Percentiles rank a stretch among this genome's conserved stretches.
phyloP scores from a whole-genome alignment of 2,329 filamentous ascomycete species.

The Byssothecium circinans region DNA sequence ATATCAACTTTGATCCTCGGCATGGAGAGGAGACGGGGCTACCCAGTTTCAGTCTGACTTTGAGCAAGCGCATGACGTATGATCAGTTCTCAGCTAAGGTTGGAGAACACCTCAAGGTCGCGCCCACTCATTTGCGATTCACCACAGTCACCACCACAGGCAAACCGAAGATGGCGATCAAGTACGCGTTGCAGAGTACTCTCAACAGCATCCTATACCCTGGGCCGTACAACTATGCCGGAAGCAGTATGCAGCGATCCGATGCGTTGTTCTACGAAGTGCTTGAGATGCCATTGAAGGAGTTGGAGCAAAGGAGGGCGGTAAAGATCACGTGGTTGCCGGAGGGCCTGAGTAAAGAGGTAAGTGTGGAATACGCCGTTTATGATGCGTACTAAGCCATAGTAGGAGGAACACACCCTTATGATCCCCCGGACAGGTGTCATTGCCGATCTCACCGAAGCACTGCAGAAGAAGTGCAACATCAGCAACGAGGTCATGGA shows the following conservation, averaged over 20 bases:
- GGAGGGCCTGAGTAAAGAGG: conserved; percentile 90
- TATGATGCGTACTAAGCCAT: conserved; percentile 18
- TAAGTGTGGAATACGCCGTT: conserved; percentile 45
- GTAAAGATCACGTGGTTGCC: conserved; percentile 82
- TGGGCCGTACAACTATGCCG: conserved; percentile 68
- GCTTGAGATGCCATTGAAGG: conserved; percentile 88
- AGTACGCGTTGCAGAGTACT: conserved; percentile 70
- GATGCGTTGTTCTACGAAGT: conserved; percentile 92
- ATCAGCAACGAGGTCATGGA: conserved; percentile 74
- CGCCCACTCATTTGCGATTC: conserved; percentile 87
- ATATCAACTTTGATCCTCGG: conserved; percentile 74
- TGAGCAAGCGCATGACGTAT: conserved; percentile 88
- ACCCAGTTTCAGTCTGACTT: conserved; percentile 70
- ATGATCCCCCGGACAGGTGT: conserved; percentile 85
- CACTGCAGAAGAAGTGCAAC: conserved; percentile 77
- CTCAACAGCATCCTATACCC: conserved; percentile 77
- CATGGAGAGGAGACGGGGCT: conserved; percentile 59
- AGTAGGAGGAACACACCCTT: conserved; percentile 74
- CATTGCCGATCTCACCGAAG: conserved; percentile 75
- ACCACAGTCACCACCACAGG: conserved; percentile 81
- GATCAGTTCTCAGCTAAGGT: conserved; percentile 84
- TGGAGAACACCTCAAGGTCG: conserved; percentile 72
- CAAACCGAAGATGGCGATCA: conserved; percentile 76
- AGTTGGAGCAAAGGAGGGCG: conserved; percentile 88
- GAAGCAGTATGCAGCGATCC: conserved; percentile 65